Evolutionary conservation across 352 stramenopile species (phyloP).

Genomic region (Pythium myriotylum): DNA sequence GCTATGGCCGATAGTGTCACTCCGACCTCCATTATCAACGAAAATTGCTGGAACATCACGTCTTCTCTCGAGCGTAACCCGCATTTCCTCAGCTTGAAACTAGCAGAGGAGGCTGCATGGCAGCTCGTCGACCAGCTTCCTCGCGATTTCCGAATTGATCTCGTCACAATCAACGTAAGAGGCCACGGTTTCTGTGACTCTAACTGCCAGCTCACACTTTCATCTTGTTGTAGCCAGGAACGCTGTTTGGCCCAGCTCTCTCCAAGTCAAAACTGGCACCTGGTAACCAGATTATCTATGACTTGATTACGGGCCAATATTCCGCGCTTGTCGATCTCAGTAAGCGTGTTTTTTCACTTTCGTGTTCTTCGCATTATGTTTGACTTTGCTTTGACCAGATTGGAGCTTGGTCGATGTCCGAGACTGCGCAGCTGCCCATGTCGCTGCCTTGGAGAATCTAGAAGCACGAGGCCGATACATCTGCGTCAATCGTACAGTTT

Average conservation of each 20-base stretch:
- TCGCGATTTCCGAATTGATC: slow-evolving; percentile 78
- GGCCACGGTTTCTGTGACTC: no score
- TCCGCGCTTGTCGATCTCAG: slow-evolving; percentile 86
- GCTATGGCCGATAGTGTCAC: slow-evolving; percentile 83
- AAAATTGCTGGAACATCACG: slow-evolving; percentile 85
- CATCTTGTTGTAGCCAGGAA: slow-evolving; percentile 55
- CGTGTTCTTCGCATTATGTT: background rate
- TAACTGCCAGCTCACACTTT: background rate
- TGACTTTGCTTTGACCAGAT: slow-evolving; percentile 35
- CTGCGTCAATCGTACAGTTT: slow-evolving; percentile 82
- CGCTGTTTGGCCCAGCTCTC: slow-evolving; percentile 78
- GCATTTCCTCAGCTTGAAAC: slow-evolving; percentile 87
- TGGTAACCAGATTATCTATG: slow-evolving; percentile 88
- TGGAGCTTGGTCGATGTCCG: slow-evolving; percentile 88
- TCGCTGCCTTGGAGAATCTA: slow-evolving; percentile 82
- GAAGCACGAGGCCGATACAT: slow-evolving; percentile 86
- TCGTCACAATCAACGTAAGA: slow-evolving; percentile 86
- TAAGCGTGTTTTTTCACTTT: slow-evolving; percentile 23
- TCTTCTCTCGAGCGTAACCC: slow-evolving; percentile 85
- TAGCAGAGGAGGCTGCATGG: slow-evolving; percentile 86
- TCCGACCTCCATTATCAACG: slow-evolving; percentile 80
- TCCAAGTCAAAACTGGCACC: slow-evolving; percentile 83
- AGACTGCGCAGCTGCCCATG: slow-evolving; percentile 80
- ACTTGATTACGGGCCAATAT: slow-evolving; percentile 86
- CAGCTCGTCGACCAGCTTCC: slow-evolving; percentile 87